Base-by-base conservation (phyloP, 331 rosid genomes). In the Spiraea crenata region DNA sequence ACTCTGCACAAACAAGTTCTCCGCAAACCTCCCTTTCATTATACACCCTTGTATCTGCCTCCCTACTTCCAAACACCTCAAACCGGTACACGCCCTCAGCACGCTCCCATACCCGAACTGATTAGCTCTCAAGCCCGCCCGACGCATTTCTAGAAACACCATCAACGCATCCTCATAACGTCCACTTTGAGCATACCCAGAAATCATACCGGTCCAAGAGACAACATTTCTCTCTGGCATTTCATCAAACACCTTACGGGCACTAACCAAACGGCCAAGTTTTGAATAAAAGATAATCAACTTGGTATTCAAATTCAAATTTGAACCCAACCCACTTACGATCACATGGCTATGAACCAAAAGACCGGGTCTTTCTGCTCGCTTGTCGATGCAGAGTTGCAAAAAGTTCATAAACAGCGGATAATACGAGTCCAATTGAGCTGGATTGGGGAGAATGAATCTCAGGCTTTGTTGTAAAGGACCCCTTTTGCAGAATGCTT, bases 161-260 rank as follows among this genome's bases (percentile, higher is more conserved):
- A 35, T 4, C 40, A 76, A 72, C 55, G 78, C 84, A 39, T 62
- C 19, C 3, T 74, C 58, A 25, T 60, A 67, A 57, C 54, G 46
- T 52, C 76, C 84, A 67, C 74, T 49, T 16, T 56, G 75, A 39
- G 78, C 40, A 66, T 72, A 72, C 72, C 81, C 84, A 20, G 73
- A 81, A 67, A 81, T 42, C 84, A 76, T 61, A 10, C 50, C 77
- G 2, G 84, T 81, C 79, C 84, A 81, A 41, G 84, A 81, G 61
- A 81, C 84, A 4, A 81, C 52, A 66, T 31, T 62, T 72, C 39
- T 72, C 5, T 62, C 73, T 4, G 8, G 39, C 81, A 72, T 81
- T 71, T 10, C 40, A 45, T 72, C 75, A 59, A 81, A 81, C 74
- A 81, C 34, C 6, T 40, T 39, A 15, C 65, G 73, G 15, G 81